phyloP scores from a whole-genome alignment of 371 early-diverging fungal genomes.

The Mortierella polycephala region DNA sequence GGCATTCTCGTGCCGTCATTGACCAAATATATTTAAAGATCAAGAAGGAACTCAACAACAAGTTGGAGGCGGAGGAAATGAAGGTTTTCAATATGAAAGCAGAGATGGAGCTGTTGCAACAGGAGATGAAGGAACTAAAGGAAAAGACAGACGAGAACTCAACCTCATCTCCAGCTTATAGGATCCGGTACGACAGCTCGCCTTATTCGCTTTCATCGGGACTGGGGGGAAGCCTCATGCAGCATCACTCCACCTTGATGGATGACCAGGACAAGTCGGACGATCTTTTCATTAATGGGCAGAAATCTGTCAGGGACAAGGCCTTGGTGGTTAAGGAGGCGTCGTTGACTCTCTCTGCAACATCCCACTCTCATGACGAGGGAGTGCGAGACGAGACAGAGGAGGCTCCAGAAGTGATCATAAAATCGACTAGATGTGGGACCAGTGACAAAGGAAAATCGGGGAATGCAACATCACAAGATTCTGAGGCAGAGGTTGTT shows the following conservation, averaged over 20 bases:
- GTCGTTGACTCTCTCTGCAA: neutral
- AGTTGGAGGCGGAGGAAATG: conserved; percentile 38
- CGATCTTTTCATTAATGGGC: neutral
- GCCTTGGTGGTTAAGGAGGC: neutral
- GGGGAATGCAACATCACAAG: neutral
- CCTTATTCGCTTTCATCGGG: conserved; percentile 45
- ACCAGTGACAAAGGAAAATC: neutral
- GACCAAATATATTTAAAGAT: conserved; percentile 51
- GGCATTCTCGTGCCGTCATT: conserved; percentile 35
- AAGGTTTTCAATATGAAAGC: conserved; percentile 25
- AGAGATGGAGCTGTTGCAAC: conserved; percentile 33
- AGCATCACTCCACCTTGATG: conserved; percentile 36
- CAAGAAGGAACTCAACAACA: conserved; percentile 36
- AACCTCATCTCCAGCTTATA: conserved; percentile 12
- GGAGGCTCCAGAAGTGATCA: conserved; percentile 2
- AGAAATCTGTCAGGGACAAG: neutral
- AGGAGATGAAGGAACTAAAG: conserved; percentile 27
- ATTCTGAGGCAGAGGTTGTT: neutral
- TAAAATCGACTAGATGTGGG: neutral
- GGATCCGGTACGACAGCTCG: conserved; percentile 44
- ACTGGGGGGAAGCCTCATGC: conserved; percentile 36
- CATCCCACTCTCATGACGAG: conserved; percentile 2
- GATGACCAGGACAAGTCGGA: conserved; percentile 29
- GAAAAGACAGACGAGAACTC: conserved; percentile 1
- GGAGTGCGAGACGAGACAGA: conserved; percentile 12